phyloP scores from a whole-genome alignment of 345 rosid species.

The Acer saccharum region DNA sequence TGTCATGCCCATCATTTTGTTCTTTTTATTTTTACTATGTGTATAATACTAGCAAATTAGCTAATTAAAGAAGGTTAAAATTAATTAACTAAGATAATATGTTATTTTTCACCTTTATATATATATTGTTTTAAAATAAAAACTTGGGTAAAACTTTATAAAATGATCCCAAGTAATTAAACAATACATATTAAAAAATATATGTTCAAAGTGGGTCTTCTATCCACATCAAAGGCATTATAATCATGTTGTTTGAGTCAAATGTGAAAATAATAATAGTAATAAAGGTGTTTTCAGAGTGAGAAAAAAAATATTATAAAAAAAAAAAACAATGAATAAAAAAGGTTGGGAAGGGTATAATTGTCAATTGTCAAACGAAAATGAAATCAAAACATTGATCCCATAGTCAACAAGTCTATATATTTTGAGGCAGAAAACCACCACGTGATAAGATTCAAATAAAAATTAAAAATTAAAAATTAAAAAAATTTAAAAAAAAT shows the following conservation, averaged over 20 bases:
- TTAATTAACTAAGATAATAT: no score
- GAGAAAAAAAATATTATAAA: background rate
- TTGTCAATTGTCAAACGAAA: background rate
- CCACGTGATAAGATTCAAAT: background rate
- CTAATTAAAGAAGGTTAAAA: no score
- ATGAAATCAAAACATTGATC: background rate
- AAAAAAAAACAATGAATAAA: background rate
- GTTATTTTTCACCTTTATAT: no score
- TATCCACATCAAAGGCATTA: background rate
- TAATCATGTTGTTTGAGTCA: background rate
- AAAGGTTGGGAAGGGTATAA: background rate
- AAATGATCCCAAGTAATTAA: background rate
- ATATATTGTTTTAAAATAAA: no score
- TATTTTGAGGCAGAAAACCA: background rate
- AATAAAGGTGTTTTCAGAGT: background rate
- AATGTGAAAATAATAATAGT: no score
- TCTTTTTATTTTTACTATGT: no score
- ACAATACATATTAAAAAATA: background rate
- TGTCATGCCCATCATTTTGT: no score
- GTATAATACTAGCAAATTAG: no score
- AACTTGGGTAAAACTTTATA: background rate
- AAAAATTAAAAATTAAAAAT: no score
- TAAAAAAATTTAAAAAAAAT: no score
- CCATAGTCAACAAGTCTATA: background rate
- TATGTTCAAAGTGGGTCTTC: background rate